These are phyloP conservation scores for Pseudohalonectria lignicola DNA, from an alignment of 2,329 filamentous ascomycete genomes.

Conservation along the genomic window DNA sequence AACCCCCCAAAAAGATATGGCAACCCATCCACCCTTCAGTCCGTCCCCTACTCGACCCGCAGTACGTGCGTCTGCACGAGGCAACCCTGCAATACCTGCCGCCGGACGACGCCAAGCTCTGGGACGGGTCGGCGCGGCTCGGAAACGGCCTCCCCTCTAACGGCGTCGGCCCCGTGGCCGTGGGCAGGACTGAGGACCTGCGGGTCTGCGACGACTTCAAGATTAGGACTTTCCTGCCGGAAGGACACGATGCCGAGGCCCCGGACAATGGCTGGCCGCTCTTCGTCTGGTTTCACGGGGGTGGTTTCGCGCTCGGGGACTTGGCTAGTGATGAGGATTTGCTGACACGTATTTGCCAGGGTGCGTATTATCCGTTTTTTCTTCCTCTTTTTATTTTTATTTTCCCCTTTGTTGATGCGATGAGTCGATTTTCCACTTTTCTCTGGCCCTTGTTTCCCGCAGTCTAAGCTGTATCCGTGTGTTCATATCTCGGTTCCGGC, in stretches of 20 bases:
- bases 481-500: too few relatives aligned
- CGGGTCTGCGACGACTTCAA: constrained; percentile 12
- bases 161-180: constrained; percentile 12
- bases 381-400: neutral
- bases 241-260: constrained; percentile 4
- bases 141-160: constrained; percentile 13
- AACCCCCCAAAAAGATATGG: constrained; percentile 1
- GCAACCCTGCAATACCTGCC: constrained; percentile 22
- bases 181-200: constrained; percentile 16
- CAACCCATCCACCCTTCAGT: constrained; percentile 22
- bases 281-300: constrained; percentile 27
- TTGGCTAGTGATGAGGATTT: constrained; percentile 21
- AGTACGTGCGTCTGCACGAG: constrained; percentile 26
- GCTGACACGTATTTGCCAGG: constrained; percentile 18
- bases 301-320: constrained; percentile 25
- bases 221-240: constrained; percentile 16
- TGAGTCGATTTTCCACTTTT: too few relatives aligned
- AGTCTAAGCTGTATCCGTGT: neutral
- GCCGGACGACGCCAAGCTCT: constrained; percentile 19
- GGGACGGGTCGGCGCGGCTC: constrained; percentile 19
- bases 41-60: constrained; percentile 20
- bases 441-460: too few relatives aligned
- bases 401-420: too few relatives aligned
- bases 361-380: constrained; percentile 1
- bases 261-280: constrained; percentile 18